Evolutionary conservation across 345 rosid species (phyloP).

Genomic region (Gossypium stocksii): DNA sequence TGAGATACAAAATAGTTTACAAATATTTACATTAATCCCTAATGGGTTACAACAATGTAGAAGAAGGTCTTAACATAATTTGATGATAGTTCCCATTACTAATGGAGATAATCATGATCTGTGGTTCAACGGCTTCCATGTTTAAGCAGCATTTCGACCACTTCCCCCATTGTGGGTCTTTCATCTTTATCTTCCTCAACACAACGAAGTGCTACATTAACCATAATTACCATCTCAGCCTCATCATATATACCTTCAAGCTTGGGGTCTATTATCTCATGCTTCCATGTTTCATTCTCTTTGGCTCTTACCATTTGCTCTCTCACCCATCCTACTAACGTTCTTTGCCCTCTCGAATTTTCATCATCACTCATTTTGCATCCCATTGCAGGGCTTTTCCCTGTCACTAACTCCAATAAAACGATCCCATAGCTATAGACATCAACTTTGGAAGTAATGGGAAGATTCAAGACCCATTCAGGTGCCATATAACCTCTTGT

Average conservation of each 20-base stretch:
- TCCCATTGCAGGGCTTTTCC: conserved; percentile 6
- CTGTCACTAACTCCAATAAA: conserved; percentile 30
- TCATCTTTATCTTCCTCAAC: conserved; percentile 22
- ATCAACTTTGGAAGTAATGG: conserved; percentile 40
- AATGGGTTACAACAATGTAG: too few species aligned
- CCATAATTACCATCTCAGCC: conserved; percentile 12
- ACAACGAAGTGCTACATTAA: conserved; percentile 25
- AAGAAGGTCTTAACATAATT: too few species aligned
- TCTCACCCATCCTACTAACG: conserved; percentile 10
- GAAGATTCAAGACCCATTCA: conserved; percentile 22
- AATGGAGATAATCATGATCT: too few species aligned
- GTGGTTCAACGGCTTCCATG: not conserved
- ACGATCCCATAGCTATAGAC: conserved; percentile 42
- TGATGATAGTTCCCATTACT: too few species aligned
- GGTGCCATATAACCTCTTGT: conserved; percentile 35
- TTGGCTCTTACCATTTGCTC: not conserved
- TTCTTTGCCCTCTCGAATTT: not conserved
- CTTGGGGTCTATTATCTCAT: conserved; percentile 19
- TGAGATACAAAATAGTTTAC: too few species aligned
- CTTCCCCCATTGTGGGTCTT: conserved; percentile 32
- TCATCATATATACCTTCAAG: conserved; percentile 6
- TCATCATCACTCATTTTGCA: not conserved
- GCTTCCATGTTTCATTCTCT: conserved; percentile 13
- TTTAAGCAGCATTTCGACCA: conserved; percentile 21
- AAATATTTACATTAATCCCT: too few species aligned